Base-by-base conservation (phyloP, 2,329 filamentous ascomycete species). In the Colletotrichum chrysophilum region DNA sequence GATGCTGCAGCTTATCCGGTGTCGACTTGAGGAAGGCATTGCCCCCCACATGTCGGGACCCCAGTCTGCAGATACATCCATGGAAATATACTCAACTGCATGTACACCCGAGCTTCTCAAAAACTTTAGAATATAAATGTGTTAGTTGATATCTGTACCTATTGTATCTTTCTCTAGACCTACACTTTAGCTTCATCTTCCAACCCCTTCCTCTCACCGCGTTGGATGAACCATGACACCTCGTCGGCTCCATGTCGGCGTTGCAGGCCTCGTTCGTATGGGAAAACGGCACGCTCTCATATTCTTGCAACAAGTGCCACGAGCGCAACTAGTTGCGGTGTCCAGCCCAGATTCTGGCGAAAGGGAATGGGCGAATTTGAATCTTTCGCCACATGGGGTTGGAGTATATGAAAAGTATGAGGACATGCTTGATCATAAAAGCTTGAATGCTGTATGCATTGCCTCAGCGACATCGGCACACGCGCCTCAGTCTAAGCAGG, bases 111-210 rank as follows among this genome's bases (percentile, higher is more conserved):
- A 34, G 12, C 1, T 14, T 34, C 13, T 34, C 32, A 6, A 34
- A 7, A 1, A 2, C 7, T 34, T 5, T 1, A 13, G 12, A 1
- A 38, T 16, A 18, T 18, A 38, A 38, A 2, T 38, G 0, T 38
- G 36, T 18, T 18, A 16, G 36, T 4, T 2, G 14, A 18, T 16
- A 38, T 38, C 36, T 38, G 8, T 38, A 38, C 16, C 36, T 38
- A 5, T 38, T 38, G 7, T 16, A 2, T 38, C 16, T 38, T 38
- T 38, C 36, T 18, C 36, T 38, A 18, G 2, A 1, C 8, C 36
- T 38, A 1, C 14, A 18, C 16, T 38, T 18, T 0, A 38, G 9
- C 36, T 0, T 3, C 36, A 18, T 38, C 0, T 38, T 38, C 16
- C 1, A 38, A 38, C 36, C 36, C 36, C 16, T 38, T 38, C 36